These are phyloP conservation scores for Neoscytalidium dimidiatum DNA, from an alignment of 2,329 filamentous ascomycete genomes.

Conservation along the genomic window DNA sequence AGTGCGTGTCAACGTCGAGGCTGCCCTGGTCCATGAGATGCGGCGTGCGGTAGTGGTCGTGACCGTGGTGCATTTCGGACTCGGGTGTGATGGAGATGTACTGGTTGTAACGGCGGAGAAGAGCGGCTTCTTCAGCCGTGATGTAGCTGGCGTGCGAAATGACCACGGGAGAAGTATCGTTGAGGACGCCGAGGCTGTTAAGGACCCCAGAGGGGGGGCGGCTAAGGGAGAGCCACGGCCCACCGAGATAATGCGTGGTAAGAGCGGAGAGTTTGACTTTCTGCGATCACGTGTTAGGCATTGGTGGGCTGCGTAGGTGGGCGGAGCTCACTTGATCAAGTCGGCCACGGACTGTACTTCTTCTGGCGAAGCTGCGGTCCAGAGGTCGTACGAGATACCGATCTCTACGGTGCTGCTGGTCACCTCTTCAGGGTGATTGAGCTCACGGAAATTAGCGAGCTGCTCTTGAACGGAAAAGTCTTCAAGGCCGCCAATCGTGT, in stretches of 20 bases:
- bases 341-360: neutral
- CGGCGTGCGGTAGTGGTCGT: slow-evolving; percentile 48
- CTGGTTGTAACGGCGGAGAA: slow-evolving; percentile 54
- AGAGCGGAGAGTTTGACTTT: slow-evolving; percentile 35
- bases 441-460: slow-evolving; percentile 11
- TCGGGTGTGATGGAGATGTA: slow-evolving; percentile 61
- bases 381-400: slow-evolving; percentile 21
- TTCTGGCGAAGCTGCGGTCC: slow-evolving; percentile 17
- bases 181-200: slow-evolving; percentile 27
- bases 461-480: neutral
- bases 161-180: slow-evolving; percentile 50
- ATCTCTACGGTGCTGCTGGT: slow-evolving; percentile 13
- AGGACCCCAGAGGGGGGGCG: slow-evolving; percentile 42
- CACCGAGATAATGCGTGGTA: slow-evolving; percentile 39
- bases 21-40: slow-evolving; percentile 53
- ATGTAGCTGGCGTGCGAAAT: slow-evolving; percentile 56
- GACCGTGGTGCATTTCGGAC: slow-evolving; percentile 61
- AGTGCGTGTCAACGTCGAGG: slow-evolving; percentile 58
- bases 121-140: slow-evolving; percentile 38
- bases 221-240: slow-evolving; percentile 33
- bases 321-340: neutral
- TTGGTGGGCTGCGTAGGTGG: neutral
- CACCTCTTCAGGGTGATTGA: neutral
- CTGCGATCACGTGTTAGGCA: neutral
- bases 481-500: slow-evolving; percentile 32